Conservation (phyloP, 2,329 filamentous ascomycete genomes). For the Beauveria sp. region DNA sequence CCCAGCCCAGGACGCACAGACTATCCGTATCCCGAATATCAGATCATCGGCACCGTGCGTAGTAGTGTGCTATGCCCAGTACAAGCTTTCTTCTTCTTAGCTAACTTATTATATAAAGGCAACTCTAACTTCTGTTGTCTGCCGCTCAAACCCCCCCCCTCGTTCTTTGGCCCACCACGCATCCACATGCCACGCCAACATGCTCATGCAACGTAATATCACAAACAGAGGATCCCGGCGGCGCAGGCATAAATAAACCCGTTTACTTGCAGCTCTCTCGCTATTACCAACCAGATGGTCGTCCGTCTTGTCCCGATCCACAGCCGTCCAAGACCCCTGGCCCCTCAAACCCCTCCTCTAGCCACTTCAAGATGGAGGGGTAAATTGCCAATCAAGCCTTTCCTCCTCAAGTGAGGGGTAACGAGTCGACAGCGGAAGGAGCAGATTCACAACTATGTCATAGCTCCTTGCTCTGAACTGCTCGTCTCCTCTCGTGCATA, state of each 20-base stretch:
- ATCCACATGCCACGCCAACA: not conserved
- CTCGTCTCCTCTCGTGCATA: not conserved
- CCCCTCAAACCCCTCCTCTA: constrained; percentile 2
- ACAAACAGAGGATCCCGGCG: not conserved
- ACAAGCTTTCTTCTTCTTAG: not conserved
- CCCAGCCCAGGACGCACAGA: not conserved
- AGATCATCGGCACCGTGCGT: not conserved
- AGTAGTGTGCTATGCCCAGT: no score
- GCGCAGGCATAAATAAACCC: not conserved
- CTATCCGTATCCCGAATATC: not conserved
- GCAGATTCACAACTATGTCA: not conserved
- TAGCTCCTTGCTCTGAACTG: not conserved
- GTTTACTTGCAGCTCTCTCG: constrained; percentile 1
- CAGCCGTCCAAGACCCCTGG: constrained; percentile 4
- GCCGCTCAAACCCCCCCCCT: not conserved
- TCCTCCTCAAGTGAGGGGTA: constrained; percentile 9
- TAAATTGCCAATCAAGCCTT: constrained; percentile 1
- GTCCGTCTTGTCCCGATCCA: constrained; percentile 6
- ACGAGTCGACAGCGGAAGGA: not conserved
- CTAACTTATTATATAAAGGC: not conserved
- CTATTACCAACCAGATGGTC: constrained; percentile 6
- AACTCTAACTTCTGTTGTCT: not conserved
- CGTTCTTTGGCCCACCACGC: not conserved
- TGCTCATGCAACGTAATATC: constrained; percentile 3
- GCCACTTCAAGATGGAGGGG: constrained; percentile 10